phyloP scores from a whole-genome alignment of 495 filamentous ascomycete genomes.

The Parachaetomium inaequale region DNA sequence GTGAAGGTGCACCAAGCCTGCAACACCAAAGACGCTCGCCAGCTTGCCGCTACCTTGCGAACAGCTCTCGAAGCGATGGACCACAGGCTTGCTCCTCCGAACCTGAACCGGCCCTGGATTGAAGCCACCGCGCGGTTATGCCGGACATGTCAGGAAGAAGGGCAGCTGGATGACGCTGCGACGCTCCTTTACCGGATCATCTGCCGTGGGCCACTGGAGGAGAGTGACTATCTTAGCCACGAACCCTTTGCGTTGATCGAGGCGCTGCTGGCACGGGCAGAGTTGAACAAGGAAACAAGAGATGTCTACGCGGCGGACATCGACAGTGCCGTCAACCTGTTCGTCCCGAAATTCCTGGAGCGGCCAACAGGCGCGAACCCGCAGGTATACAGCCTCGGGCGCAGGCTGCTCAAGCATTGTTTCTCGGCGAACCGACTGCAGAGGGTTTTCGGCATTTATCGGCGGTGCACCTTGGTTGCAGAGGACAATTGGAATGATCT shows the following conservation, averaged over 20 bases:
- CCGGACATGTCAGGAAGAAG: conserved; percentile 30
- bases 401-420: conserved; percentile 29
- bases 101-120: conserved; percentile 28
- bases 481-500: conserved; percentile 16
- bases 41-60: conserved; percentile 25
- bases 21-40: conserved; percentile 17
- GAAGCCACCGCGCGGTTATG: conserved; percentile 38
- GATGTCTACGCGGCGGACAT: conserved; percentile 13
- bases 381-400: conserved; percentile 29
- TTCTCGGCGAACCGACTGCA: conserved; percentile 23
- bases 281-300: conserved; percentile 3
- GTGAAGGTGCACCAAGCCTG: conserved; percentile 20
- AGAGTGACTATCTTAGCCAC: conserved; percentile 35
- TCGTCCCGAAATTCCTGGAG: conserved; percentile 34
- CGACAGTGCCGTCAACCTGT: conserved; percentile 33
- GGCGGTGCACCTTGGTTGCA: conserved; percentile 23
- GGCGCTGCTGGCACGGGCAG: conserved; percentile 22
- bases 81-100: conserved; percentile 20
- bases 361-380: conserved; percentile 14
- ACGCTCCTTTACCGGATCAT: conserved; percentile 32
- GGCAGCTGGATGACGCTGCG: conserved; percentile 31
- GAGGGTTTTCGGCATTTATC: conserved; percentile 29
- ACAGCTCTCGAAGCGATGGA: conserved; percentile 24
- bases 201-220: conserved; percentile 29
- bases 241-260: conserved; percentile 35